Conservation (phyloP, 2,329 filamentous ascomycete genomes). For the Ophiostoma sp. region DNA sequence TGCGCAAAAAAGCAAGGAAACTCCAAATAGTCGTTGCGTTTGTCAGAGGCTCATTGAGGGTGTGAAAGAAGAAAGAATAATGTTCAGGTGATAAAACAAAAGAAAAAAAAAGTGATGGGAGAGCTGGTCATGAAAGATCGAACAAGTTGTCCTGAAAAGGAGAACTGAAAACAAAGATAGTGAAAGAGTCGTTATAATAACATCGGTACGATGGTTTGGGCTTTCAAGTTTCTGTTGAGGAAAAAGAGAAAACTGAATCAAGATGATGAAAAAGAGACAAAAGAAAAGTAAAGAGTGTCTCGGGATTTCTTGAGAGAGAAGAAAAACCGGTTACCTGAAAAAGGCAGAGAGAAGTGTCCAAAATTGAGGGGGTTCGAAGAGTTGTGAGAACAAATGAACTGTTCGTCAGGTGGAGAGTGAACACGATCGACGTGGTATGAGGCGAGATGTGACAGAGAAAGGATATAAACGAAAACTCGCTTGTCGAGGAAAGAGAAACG, state of each 20-base stretch:
- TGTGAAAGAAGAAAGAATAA: slow-evolving; percentile 29
- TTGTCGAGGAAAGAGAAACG: neutral
- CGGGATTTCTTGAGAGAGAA: neutral
- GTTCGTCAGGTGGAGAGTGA: neutral
- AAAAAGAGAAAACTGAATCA: slow-evolving; percentile 15
- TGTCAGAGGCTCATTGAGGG: slow-evolving; percentile 48
- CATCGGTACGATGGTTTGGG: slow-evolving; percentile 41
- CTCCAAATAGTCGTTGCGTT: slow-evolving; percentile 42
- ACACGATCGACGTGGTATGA: slow-evolving; percentile 27
- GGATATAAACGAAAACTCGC: neutral
- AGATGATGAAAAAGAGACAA: slow-evolving; percentile 10
- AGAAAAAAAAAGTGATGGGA: slow-evolving; percentile 37
- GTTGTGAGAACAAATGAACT: slow-evolving; percentile 10
- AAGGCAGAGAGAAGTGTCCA: neutral
- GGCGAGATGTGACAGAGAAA: neutral
- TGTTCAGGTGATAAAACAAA: slow-evolving; percentile 38
- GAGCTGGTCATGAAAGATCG: slow-evolving; percentile 29
- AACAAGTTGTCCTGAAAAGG: slow-evolving; percentile 32
- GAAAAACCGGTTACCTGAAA: neutral
- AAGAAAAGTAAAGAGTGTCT: slow-evolving; percentile 24
- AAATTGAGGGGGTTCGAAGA: neutral
- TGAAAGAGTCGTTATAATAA: slow-evolving; percentile 44
- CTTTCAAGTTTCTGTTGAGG: neutral
- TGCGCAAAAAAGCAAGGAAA: slow-evolving; percentile 37
- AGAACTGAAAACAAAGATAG: slow-evolving; percentile 35